Percentiles rank a stretch among this genome's conserved stretches.
phyloP scores from a whole-genome alignment of 1,284 basidiomycete genomes.

The Sporisorium exsertum region DNA sequence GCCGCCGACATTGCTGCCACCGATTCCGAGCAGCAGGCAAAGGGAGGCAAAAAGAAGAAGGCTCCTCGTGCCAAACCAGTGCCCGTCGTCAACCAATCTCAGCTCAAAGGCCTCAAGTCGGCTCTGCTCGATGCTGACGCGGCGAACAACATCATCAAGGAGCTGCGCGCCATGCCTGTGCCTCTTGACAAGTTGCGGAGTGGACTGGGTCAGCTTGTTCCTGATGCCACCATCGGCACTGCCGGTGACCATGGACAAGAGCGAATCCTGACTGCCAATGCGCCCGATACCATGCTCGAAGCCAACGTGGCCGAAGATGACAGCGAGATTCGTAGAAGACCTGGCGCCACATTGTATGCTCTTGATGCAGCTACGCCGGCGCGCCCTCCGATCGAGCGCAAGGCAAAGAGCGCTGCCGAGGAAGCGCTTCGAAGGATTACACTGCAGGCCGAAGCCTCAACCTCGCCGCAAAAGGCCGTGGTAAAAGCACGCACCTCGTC shows the following conservation, averaged over 20 bases:
- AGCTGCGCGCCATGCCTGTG: constrained; percentile 55
- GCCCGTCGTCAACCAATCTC: constrained; percentile 35
- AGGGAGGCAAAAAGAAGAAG: constrained; percentile 40
- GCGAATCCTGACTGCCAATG: constrained; percentile 30
- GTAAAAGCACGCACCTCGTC: constrained; percentile 39
- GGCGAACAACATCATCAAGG: constrained; percentile 61
- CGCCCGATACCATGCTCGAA: constrained; percentile 24
- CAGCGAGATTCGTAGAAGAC: constrained; percentile 40
- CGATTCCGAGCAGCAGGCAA: neutral
- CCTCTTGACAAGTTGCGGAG: constrained; percentile 33
- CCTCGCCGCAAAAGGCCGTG: constrained; percentile 20
- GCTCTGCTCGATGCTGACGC: constrained; percentile 55
- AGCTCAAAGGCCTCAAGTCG: constrained; percentile 56
- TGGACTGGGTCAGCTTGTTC: constrained; percentile 25
- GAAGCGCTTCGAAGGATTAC: constrained; percentile 46
- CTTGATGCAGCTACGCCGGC: constrained; percentile 9
- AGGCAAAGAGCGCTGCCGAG: constrained; percentile 42
- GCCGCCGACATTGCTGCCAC: neutral
- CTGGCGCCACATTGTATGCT: constrained; percentile 15
- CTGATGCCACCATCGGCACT: constrained; percentile 37
- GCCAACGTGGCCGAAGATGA: constrained; percentile 27
- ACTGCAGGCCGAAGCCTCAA: constrained; percentile 14
- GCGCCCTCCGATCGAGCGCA: constrained; percentile 19
- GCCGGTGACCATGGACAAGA: constrained; percentile 49
- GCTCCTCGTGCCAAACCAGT: constrained; percentile 25